Conservation (phyloP, 345 rosid species). For the Eucalyptus sp. region DNA sequence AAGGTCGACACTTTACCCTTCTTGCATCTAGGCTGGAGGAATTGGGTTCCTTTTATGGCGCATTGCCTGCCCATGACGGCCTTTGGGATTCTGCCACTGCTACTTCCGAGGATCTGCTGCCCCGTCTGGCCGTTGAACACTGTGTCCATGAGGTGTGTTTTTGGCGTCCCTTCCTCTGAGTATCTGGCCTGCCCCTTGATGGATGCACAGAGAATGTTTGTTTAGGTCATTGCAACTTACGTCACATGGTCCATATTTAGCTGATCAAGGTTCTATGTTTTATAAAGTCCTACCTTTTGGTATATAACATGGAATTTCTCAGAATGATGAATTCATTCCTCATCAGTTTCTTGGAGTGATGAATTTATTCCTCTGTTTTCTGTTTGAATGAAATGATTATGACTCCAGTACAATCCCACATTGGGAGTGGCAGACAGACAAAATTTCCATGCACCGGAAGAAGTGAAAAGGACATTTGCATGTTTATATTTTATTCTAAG, state of each 20-base stretch:
- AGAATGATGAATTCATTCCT: not conserved
- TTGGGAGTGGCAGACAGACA: not conserved
- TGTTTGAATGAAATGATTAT: not conserved
- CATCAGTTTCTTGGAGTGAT: not conserved
- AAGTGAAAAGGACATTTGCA: not conserved
- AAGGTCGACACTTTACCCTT: constrained; percentile 76
- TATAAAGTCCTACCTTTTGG: not conserved
- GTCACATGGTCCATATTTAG: not conserved
- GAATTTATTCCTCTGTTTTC: not conserved
- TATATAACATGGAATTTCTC: not conserved
- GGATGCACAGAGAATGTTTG: not conserved
- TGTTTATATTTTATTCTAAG: not conserved
- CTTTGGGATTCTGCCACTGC: constrained; percentile 82
- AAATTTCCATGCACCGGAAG: not conserved
- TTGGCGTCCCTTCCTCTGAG: not conserved
- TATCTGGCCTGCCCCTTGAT: not conserved
- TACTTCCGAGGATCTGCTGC: constrained; percentile 65
- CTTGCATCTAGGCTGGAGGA: constrained; percentile 66
- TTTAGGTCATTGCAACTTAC: not conserved
- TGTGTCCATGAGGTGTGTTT: constrained; percentile 77
- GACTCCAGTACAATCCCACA: not conserved
- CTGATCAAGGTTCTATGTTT: not conserved
- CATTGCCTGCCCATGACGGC: constrained; percentile 87
- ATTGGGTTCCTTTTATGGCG: constrained; percentile 70
- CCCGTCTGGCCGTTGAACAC: constrained; percentile 79